Percentiles rank a stretch among this genome's conserved stretches.
These are phyloP conservation scores for Beauveria medogensis DNA, from an alignment of 2,329 filamentous ascomycete genomes.

Conservation along the genomic window DNA sequence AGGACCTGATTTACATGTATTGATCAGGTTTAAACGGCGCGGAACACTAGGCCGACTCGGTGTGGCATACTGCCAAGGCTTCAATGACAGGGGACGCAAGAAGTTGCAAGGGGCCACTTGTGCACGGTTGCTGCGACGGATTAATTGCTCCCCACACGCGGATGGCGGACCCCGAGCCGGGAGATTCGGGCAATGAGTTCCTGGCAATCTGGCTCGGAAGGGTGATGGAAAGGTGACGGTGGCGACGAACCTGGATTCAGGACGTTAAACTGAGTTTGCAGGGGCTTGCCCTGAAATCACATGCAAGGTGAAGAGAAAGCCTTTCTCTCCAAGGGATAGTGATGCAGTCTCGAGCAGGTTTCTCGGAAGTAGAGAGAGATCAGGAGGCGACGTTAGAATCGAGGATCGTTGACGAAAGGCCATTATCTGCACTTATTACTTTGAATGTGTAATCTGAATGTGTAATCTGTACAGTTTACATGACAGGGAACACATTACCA, in stretches of 20 bases:
- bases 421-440: too few species aligned
- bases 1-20: too few species aligned
- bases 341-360: background rate
- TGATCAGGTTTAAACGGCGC: background rate
- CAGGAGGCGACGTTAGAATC: too few species aligned
- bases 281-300: background rate
- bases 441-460: background rate
- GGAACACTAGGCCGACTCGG: background rate
- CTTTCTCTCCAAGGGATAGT: background rate
- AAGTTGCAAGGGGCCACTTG: background rate
- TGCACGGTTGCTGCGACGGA: background rate
- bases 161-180: background rate
- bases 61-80: background rate
- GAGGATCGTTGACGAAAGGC: too few species aligned
- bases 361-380: background rate
- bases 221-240: background rate
- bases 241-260: background rate
- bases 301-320: background rate
- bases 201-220: too few species aligned
- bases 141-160: slow-evolving; percentile 3
- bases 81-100: background rate
- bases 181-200: background rate
- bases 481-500: too few species aligned
- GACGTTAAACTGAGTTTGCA: background rate
- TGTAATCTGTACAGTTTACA: background rate